phyloP scores from a whole-genome alignment of 2,329 filamentous ascomycete species.

The Pestalotiopsis sp. region DNA sequence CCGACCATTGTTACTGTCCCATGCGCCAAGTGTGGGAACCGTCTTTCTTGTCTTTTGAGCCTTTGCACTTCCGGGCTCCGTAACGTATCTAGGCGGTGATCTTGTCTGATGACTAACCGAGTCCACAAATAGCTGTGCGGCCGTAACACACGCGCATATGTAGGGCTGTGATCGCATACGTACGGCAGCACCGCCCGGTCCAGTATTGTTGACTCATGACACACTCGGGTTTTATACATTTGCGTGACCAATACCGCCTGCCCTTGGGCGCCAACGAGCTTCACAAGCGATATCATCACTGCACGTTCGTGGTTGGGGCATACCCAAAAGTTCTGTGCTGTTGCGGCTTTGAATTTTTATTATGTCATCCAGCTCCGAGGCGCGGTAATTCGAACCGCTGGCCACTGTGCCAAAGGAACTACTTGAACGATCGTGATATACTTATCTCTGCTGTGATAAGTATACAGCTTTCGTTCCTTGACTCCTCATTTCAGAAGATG shows the following conservation, averaged over 20 bases:
- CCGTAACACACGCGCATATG: not conserved
- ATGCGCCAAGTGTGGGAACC: not conserved
- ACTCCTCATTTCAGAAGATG: not conserved
- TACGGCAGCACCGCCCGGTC: not conserved
- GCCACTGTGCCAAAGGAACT: not conserved
- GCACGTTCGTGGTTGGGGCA: not conserved
- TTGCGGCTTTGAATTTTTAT: not conserved
- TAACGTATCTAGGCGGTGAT: not conserved
- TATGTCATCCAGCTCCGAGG: not conserved
- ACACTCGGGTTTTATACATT: not conserved
- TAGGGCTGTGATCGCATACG: not conserved
- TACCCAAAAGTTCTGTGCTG: not conserved
- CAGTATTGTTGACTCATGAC: not conserved
- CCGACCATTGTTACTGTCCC: not conserved
- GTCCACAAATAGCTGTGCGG: not conserved
- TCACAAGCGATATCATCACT: not conserved
- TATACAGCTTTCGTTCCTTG: not conserved
- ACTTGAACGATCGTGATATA: not conserved
- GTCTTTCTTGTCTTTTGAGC: not conserved
- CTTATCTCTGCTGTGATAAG: not conserved
- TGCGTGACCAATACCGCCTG: not conserved
- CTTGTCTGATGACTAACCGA: conserved; percentile 3
- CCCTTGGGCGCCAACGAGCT: not conserved
- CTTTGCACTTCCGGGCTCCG: not conserved
- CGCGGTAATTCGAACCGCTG: not conserved